Evolutionary conservation across 345 rosid species (phyloP).

Genomic region (Heritiera littoralis): DNA sequence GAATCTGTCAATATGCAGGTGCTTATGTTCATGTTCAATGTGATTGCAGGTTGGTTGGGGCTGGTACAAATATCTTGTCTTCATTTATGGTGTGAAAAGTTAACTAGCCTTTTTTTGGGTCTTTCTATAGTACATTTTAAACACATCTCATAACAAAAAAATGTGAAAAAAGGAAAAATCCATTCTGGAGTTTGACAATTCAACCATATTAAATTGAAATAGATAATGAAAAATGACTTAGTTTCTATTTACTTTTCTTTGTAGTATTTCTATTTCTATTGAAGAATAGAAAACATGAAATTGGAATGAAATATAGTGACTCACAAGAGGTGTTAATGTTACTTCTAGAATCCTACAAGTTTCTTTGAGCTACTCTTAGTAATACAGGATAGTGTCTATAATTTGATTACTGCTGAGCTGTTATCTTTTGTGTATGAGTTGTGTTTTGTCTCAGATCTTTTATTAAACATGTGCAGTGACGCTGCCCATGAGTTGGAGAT

Average conservation of each 20-base stretch:
- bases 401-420: background rate
- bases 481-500: constrained; percentile 52
- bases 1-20: background rate
- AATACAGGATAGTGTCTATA: background rate
- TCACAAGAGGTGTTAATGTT: background rate
- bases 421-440: background rate
- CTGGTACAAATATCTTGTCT: background rate
- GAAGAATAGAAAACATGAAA: background rate
- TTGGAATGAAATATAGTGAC: background rate
- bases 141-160: background rate
- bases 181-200: background rate
- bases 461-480: constrained; percentile 40
- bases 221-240: background rate
- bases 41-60: background rate
- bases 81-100: constrained; percentile 8
- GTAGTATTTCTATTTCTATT: background rate
- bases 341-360: background rate
- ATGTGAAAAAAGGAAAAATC: background rate
- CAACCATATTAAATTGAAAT: background rate
- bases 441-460: constrained; percentile 19
- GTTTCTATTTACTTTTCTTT: background rate
- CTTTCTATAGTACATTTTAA: background rate
- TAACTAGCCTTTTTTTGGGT: background rate
- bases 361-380: constrained; percentile 5
- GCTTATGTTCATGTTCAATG: background rate